Base-by-base conservation (phyloP, 2,329 filamentous ascomycete species). In the Alternaria solani region DNA sequence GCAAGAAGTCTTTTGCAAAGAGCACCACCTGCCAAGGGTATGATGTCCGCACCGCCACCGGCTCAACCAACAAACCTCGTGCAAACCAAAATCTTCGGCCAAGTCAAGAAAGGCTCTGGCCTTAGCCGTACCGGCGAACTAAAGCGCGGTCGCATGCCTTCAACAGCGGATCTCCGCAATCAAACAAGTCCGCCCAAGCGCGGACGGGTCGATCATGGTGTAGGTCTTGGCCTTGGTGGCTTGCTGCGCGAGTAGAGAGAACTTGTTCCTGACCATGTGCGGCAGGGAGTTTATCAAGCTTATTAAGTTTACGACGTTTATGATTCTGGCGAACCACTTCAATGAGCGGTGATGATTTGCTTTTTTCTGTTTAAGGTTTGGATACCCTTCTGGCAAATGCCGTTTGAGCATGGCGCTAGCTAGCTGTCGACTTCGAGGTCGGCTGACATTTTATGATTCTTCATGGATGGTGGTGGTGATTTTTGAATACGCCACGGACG, bases 1-100 rank as follows among this genome's bases (percentile, higher is more conserved):
- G 92, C 93, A 2, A 89, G 89, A 2, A 89, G 88, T 66, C 88
- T 94, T 88, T 84, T 92, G 63, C 89, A 90, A 16, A 84, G 87
- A 38, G 81, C 84, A 67, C 79, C 84, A 51, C 75, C 81, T 47
- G 68, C 79, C n/a, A 77, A 74, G 58, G 62, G 62, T 20, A 64
- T 68, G 14, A 68, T 68, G 68, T 70, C 72, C 4, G 69, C 72
- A 32, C 70, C 75, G 12, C 61, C 73, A 12, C 64, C 70, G 67
- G 14, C 20, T 8, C 78, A 74, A 68, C 81, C 63, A 42, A 16
- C 66, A 2, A 66, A 70, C 12, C 62, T 77, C 36, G 79, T 87
- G n/a, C 88, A 91, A 73, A 84, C 83, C 39, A 90, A 87, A 73
- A 76, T 91, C 5, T 89, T 88, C 70, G 88, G 87, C 1, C 82